A percentile compares a stretch with the other conserved stretches of the same genome.
Conservation (phyloP, 176 grass and related monocot species). For the Secale cereale region DNA sequence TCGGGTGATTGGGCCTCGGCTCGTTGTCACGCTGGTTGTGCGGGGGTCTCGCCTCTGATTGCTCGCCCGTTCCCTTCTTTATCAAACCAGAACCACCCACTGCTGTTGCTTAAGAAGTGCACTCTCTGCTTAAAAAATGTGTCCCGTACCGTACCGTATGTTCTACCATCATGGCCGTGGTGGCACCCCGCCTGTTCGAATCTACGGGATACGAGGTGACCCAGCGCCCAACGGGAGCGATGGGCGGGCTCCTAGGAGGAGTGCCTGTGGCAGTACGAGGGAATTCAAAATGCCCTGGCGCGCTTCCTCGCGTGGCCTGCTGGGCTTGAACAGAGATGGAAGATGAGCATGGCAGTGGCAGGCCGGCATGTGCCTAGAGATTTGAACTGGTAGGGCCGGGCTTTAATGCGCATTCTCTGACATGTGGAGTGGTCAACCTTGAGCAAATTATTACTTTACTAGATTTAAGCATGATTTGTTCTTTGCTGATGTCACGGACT, state of each 20-base stretch:
- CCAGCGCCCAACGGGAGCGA: too few relatives aligned
- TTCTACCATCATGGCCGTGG: too few relatives aligned
- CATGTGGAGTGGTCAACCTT: neutral
- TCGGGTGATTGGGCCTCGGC: neutral
- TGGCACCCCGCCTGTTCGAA: too few relatives aligned
- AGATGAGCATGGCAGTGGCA: neutral
- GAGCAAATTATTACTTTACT: neutral
- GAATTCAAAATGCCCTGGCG: constrained; percentile 5
- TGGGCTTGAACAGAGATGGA: neutral
- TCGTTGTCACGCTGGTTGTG: constrained; percentile 15
- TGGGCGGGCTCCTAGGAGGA: too few relatives aligned
- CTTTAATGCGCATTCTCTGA: neutral
- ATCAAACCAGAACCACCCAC: neutral
- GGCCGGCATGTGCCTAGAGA: neutral
- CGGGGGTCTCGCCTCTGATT: neutral
- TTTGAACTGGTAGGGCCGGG: constrained; percentile 22
- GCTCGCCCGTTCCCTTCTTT: neutral
- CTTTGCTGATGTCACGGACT: neutral
- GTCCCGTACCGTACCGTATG: too few relatives aligned
- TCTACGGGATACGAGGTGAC: too few relatives aligned
- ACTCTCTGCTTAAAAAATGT: too few relatives aligned
- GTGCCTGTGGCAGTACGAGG: too few relatives aligned
- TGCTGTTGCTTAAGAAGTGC: too few relatives aligned
- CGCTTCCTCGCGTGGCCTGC: neutral
- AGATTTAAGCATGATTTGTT: neutral